Percentiles rank a stretch among this genome's conserved stretches.
phyloP scores from a whole-genome alignment of 768 basidiomycete genomes.

The Pleurotus tuoliensis region DNA sequence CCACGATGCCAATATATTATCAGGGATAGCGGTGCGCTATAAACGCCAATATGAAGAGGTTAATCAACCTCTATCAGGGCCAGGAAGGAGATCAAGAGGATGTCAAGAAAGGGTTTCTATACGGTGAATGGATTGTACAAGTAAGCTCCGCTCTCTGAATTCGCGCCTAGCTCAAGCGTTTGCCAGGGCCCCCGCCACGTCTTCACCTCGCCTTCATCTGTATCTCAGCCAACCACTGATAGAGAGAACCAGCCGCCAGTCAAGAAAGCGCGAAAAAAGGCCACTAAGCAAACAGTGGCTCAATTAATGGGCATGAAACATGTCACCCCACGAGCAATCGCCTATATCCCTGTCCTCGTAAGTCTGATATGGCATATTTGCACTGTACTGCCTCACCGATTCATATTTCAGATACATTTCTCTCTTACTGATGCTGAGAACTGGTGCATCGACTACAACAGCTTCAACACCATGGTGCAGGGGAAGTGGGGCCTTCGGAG shows the following conservation, averaged over 20 bases:
- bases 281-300: slow-evolving; percentile 3
- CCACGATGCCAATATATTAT: background rate
- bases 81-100: background rate
- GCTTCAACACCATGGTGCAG: slow-evolving; percentile 10
- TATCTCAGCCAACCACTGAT: background rate
- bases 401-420: slow-evolving; percentile 14
- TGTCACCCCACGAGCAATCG: slow-evolving; percentile 5
- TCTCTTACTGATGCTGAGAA: slow-evolving; percentile 14
- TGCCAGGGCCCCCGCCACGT: slow-evolving; percentile 15
- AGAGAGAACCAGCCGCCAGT: background rate
- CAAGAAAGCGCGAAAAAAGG: background rate
- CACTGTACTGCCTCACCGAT: background rate
- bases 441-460: slow-evolving; percentile 17
- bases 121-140: slow-evolving; percentile 12
- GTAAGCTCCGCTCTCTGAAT: slow-evolving; percentile 6
- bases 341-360: slow-evolving; percentile 9
- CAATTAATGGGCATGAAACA: slow-evolving; percentile 1
- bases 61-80: background rate
- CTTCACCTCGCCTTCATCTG: slow-evolving; percentile 17
- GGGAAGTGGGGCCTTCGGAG: too few relatives aligned
- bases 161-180: background rate
- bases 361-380: background rate
- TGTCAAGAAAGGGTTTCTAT: background rate
- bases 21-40: background rate
- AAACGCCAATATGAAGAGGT: background rate